A percentile compares a stretch with the other conserved stretches of the same genome.
Conservation (phyloP, 257 asterid species). For the Datura wrightii region DNA sequence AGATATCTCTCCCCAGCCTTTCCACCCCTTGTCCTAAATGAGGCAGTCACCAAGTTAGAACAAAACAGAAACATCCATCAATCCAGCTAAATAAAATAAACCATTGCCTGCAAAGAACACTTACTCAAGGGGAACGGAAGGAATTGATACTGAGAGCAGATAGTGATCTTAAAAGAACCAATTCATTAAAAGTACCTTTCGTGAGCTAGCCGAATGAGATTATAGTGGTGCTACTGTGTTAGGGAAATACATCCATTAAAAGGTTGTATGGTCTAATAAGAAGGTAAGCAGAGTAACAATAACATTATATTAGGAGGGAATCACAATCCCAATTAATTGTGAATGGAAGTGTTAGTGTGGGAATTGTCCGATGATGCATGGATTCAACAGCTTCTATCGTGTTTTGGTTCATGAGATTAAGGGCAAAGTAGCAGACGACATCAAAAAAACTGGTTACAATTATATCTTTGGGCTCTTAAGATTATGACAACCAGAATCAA, state of each 20-base stretch:
- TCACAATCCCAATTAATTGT: neutral
- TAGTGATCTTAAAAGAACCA: constrained; percentile 13
- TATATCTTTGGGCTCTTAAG: neutral
- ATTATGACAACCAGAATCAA: neutral
- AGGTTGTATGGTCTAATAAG: neutral
- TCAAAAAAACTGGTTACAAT: neutral
- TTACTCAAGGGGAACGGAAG: neutral
- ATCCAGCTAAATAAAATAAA: neutral
- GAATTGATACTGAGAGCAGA: neutral
- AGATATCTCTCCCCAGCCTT: constrained; percentile 99
- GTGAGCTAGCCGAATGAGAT: neutral
- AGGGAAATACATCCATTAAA: constrained; percentile 21
- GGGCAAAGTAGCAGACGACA: neutral
- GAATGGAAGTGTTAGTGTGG: neutral
- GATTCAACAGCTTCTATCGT: neutral
- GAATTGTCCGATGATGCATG: neutral
- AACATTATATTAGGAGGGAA: neutral
- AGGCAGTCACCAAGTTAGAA: constrained; percentile 18
- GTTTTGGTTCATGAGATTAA: constrained; percentile 20
- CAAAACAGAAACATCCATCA: constrained; percentile 20
- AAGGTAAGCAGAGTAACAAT: constrained; percentile 4
- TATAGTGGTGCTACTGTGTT: constrained; percentile 16
- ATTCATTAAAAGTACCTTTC: neutral
- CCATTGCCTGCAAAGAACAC: neutral
- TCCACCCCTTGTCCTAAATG: constrained; percentile 84